Evolutionary conservation across 495 filamentous ascomycete genomes (phyloP), one percentile per base, ranked within the genome.

Genomic region (Bathelium albidoporum): DNA sequence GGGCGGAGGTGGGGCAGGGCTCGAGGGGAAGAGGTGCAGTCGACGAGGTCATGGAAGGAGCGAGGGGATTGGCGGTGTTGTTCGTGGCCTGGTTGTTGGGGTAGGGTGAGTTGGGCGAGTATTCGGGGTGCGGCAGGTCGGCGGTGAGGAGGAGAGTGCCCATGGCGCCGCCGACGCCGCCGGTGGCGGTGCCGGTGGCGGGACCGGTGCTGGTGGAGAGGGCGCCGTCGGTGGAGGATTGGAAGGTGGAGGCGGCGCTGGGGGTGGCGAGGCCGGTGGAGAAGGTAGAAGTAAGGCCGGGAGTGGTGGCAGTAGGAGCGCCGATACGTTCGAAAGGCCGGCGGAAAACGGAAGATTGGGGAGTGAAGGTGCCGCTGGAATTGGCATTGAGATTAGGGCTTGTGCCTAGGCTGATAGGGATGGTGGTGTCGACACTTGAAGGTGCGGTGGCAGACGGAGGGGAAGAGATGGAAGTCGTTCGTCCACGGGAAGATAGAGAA

Each of bases 1-100:
- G 82, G 61, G 85, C 83, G 14, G 94, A 91, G 62, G 85, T 87
- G 2, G 94, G 95, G 70, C 94, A 99, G 18, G 94, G 89, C 67
- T 99, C 94, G 16, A 99, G 80, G 1, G 91, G 85, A 5, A 85
- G 77, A 24, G 93, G 93, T 0, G 78, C 76, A 69, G 84, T 81
- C 18, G 68, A 63, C n/a, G 43, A 36, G 44, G 11, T 1, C 14
- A 5, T 5, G 44, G 20, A n/a, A 10, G 44, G 14, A n/a, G 29
- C 22, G 5, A 24, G 24, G 49, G 20, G 9, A 16, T 16, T 55
- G 49, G 12, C 20, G 5, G 22, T 11, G 22, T n/a, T 20, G 24
- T n/a, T n/a, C n/a, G 49, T 9, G 24, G 1, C 7, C 9, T 4
- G 20, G 49, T 55, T 55, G 49, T 76, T 77, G 39, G 81, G 73